Conservation (phyloP, 1,284 basidiomycete genomes). For the Pseudozyma thailandica region DNA sequence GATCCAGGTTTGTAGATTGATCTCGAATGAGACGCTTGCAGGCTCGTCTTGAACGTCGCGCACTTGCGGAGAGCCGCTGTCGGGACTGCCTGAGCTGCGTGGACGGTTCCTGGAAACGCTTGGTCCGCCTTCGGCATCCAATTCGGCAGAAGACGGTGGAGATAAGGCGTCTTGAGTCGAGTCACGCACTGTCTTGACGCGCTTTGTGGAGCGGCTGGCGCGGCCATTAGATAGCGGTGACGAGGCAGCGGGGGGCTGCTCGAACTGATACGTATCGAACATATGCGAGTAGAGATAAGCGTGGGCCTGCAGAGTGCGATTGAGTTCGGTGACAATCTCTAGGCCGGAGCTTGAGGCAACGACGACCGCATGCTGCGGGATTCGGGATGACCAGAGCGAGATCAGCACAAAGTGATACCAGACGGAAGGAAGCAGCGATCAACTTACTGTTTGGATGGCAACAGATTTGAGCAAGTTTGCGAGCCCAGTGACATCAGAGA, state of each 20-base stretch:
- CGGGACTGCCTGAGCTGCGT: conserved; percentile 8
- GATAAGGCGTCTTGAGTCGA: background rate
- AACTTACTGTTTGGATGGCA: conserved; percentile 29
- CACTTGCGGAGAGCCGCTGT: conserved; percentile 3
- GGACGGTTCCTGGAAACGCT: background rate
- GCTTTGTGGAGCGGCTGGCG: conserved; percentile 8
- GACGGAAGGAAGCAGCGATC: background rate
- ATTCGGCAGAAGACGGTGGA: background rate
- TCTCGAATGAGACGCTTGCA: conserved; percentile 75
- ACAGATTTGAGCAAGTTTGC: conserved; percentile 48
- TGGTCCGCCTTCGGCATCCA: background rate
- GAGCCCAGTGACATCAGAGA: conserved; percentile 46
- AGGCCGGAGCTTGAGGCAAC: conserved; percentile 78
- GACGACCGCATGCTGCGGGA: conserved; percentile 73
- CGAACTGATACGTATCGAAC: conserved; percentile 80
- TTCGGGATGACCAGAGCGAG: background rate
- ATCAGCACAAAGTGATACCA: background rate
- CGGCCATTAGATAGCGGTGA: background rate
- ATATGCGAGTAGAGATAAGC: conserved; percentile 84
- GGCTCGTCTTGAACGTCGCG: conserved; percentile 60
- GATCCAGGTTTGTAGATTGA: conserved; percentile 82
- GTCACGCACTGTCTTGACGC: background rate
- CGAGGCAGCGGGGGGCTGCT: conserved; percentile 64
- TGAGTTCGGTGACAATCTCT: conserved; percentile 87
- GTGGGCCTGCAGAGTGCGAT: conserved; percentile 79